Percentiles rank a stretch among this genome's conserved stretches.
phyloP scores from a whole-genome alignment of 768 basidiomycete genomes.

The Xanthoconium stramineum region DNA sequence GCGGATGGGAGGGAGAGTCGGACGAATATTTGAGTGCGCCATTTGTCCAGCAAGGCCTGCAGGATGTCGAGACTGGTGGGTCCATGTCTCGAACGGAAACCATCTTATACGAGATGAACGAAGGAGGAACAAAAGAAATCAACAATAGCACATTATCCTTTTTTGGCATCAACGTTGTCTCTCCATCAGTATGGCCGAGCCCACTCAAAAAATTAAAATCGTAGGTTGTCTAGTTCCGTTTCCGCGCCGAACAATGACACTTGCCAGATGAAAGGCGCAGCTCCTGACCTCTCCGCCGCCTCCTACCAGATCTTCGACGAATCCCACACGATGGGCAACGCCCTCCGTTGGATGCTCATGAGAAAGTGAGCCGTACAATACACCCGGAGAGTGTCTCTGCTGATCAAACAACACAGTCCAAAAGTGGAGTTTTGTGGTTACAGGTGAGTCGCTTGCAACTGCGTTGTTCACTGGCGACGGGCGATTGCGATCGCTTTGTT shows the following conservation, averaged over 20 bases:
- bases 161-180: background rate
- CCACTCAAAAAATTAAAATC: conserved; percentile 31
- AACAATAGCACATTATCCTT: background rate
- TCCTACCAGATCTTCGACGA: conserved; percentile 93
- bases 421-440: conserved; percentile 99
- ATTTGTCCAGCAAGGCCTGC: conserved; percentile 21
- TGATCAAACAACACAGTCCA: conserved; percentile 52
- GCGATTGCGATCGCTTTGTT: conserved; percentile 14
- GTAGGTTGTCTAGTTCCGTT: conserved; percentile 16
- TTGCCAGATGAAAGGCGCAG: conserved; percentile 78
- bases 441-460: conserved; percentile 50
- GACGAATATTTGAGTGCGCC: conserved; percentile 32
- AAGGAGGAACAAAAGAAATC: background rate
- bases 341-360: conserved; percentile 97
- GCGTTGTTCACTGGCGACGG: background rate
- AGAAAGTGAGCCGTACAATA: conserved; percentile 71
- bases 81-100: background rate
- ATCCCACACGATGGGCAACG: conserved; percentile 94
- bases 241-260: conserved; percentile 9
- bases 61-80: background rate
- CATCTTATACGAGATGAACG: conserved; percentile 11
- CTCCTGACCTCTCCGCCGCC: conserved; percentile 78
- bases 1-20: conserved; percentile 52
- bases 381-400: background rate
- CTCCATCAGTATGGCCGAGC: conserved; percentile 25